These are phyloP conservation scores for Trichoderma guizhouense DNA, from an alignment of 2,329 filamentous ascomycete genomes.

Conservation along the genomic window DNA sequence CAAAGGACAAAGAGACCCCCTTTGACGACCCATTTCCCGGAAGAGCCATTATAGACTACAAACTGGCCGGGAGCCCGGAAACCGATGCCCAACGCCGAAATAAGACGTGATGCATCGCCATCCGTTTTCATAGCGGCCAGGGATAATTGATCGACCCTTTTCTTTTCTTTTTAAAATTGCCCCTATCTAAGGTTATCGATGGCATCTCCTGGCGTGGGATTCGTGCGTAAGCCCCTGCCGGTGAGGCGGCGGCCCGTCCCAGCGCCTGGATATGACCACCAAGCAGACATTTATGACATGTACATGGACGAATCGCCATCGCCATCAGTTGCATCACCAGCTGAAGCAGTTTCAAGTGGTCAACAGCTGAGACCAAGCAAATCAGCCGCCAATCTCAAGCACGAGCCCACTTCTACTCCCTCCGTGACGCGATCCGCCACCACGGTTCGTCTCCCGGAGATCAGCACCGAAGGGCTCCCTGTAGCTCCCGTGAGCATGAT, in stretches of 20 bases:
- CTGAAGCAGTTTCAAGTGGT: neutral
- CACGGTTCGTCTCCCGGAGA: neutral
- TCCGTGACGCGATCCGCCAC: neutral
- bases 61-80: neutral
- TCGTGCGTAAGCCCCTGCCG: constrained; percentile 2
- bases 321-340: neutral
- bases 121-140: neutral
- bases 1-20: neutral
- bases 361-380: constrained; percentile 19
- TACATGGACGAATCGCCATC: neutral
- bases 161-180: neutral
- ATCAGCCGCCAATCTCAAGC: constrained; percentile 19
- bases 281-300: neutral
- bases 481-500: constrained; percentile 12
- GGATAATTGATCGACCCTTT: neutral
- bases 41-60: constrained; percentile 17
- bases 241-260: constrained; percentile 14
- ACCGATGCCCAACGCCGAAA: neutral
- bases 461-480: neutral
- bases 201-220: neutral
- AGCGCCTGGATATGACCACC: neutral
- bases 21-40: constrained; percentile 1
- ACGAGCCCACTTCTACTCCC: neutral
- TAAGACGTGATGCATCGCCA: neutral
- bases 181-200: neutral